These are phyloP conservation scores for Phyllosticta paracitricarpa DNA, from an alignment of 2,329 filamentous ascomycete genomes.

Conservation along the genomic window DNA sequence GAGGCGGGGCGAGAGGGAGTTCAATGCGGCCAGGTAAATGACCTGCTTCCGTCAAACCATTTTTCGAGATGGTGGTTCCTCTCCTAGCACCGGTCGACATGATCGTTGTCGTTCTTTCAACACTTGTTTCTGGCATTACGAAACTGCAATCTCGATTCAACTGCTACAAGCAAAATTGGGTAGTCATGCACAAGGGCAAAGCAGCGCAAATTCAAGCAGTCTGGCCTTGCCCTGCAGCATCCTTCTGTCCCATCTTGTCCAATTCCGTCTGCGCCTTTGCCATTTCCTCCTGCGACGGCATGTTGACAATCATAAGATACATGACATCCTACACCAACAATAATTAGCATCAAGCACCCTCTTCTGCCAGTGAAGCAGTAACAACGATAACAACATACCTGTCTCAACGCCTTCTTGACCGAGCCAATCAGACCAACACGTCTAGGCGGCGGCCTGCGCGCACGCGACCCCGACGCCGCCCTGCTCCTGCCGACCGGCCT, in stretches of 20 bases:
- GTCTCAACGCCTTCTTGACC: slow-evolving; percentile 1
- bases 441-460: not conserved
- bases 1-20: not conserved
- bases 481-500: not conserved
- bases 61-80: no score
- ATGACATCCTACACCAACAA: slow-evolving; percentile 12
- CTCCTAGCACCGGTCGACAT: not conserved
- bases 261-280: slow-evolving; percentile 3
- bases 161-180: not conserved
- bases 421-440: not conserved
- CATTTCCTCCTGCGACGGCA: slow-evolving; percentile 17
- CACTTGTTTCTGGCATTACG: not conserved
- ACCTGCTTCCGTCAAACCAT: no score
- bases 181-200: not conserved
- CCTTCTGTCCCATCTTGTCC: not conserved
- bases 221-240: not conserved
- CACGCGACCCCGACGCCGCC: not conserved
- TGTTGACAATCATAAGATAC: slow-evolving; percentile 19
- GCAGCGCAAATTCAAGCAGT: not conserved
- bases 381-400: not conserved
- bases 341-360: not conserved
- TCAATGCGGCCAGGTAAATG: not conserved
- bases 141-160: not conserved
- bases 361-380: not conserved
- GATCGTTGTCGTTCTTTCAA: not conserved